Evolutionary conservation across 1,284 basidiomycete genomes (phyloP), one percentile per base, ranked within the genome.

Genomic region (Malassezia vespertilionis): DNA sequence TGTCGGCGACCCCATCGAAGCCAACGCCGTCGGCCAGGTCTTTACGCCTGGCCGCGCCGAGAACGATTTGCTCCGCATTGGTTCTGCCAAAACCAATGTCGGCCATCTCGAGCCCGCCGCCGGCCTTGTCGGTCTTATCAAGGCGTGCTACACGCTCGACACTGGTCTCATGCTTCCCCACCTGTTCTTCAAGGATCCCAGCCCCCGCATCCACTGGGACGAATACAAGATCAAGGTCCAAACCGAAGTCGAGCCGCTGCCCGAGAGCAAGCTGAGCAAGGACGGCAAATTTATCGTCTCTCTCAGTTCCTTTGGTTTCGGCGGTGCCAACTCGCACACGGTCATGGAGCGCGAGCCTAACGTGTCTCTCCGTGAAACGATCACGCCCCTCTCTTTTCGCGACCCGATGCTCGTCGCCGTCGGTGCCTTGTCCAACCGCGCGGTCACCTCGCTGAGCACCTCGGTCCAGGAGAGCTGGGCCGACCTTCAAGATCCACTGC

Each of bases 1-100:
- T 6, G 55, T 55, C 21, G 55, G 55, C 42, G 55, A 57, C 38
- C 53, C 46, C 1, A 52, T 46, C 24, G 55, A 57, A 36, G 53
- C 42, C 11, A 51, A 50, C 17, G 46, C 44, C 11, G 36, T 55
- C 20, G 55, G 48, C 22, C 40, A 44, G 30, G 26, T 57, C 18
- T 49, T 49, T 35, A 33, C 42, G 24, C 33, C 37, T 11, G 45
- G 42, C 12, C 52, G 46, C 8, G 26, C 31, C n/a, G 27, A 41
- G 14, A 34, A 23, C 26, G 43, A 44, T 23, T 47, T 31, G n/a
- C 45, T 57, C 23, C 22, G 36, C 12, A 46, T 57, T 27, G 55
- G 55, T 27, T 51, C 46, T 21, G 53, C 54, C 18, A 57, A 57
- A 47, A 41, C 53, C 17, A 55, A 55, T 30, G 45, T 55, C 26